These are phyloP conservation scores for Setomelanomma holmii DNA, from an alignment of 2,329 filamentous ascomycete genomes.

Conservation along the genomic window DNA sequence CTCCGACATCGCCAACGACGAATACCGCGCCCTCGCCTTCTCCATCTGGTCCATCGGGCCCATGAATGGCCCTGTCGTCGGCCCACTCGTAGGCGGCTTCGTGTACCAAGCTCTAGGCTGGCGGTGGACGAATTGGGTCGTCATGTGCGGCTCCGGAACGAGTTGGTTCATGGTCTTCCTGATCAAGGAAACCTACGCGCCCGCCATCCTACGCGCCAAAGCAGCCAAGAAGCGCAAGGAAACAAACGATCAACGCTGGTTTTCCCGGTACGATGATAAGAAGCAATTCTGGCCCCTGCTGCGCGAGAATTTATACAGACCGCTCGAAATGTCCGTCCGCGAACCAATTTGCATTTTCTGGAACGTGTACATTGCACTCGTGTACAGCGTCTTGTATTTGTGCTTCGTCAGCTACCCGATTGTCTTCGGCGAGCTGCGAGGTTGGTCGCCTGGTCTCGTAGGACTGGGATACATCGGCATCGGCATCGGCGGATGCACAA, in stretches of 20 bases:
- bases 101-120: conserved; percentile 79
- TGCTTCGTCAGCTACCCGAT: conserved; percentile 92
- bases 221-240: conserved; percentile 72
- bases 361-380: conserved; percentile 73
- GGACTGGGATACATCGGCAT: conserved; percentile 82
- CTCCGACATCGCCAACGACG: conserved; percentile 80
- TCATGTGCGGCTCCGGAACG: conserved; percentile 68
- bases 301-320: conserved; percentile 77
- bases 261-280: conserved; percentile 81
- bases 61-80: conserved; percentile 70
- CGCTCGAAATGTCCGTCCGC: conserved; percentile 76
- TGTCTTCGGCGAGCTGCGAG: conserved; percentile 76
- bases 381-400: conserved; percentile 87
- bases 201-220: conserved; percentile 74
- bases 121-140: conserved; percentile 83
- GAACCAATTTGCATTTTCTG: conserved; percentile 89
- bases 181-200: conserved; percentile 80
- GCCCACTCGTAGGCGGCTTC: conserved; percentile 82
- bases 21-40: conserved; percentile 82
- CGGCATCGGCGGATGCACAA: conserved; percentile 61
- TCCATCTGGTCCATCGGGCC: conserved; percentile 85
- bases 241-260: conserved; percentile 77
- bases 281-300: conserved; percentile 70
- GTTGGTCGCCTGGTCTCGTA: conserved; percentile 75
- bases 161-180: conserved; percentile 65